These are phyloP conservation scores for Monosporascus sp. DNA, from an alignment of 2,329 filamentous ascomycete species.

Conservation along the genomic window DNA sequence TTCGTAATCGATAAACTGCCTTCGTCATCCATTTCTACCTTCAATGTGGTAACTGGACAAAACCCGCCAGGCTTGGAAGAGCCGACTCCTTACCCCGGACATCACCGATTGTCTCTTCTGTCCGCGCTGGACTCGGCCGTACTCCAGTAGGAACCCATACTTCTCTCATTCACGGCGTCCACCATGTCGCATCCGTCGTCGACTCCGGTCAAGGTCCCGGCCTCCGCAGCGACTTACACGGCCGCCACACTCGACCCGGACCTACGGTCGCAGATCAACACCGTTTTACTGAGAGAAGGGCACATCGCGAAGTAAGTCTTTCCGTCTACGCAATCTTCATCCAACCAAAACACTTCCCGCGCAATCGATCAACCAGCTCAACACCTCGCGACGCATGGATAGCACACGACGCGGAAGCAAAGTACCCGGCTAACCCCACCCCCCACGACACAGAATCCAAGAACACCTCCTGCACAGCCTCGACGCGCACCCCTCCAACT, in stretches of 20 bases:
- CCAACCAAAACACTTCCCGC: slow-evolving; percentile 1
- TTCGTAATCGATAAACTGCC: too few relatives aligned
- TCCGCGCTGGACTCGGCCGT: too few relatives aligned
- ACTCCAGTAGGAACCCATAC: background rate
- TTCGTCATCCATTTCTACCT: too few relatives aligned
- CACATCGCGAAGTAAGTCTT: slow-evolving; percentile 51
- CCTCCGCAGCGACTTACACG: slow-evolving; percentile 54
- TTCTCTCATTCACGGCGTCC: slow-evolving; percentile 1
- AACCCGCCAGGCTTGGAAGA: too few relatives aligned
- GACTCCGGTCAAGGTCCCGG: slow-evolving; percentile 56
- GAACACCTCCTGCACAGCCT: slow-evolving; percentile 58
- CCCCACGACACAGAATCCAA: slow-evolving; percentile 47
- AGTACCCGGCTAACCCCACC: slow-evolving; percentile 5
- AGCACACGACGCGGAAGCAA: background rate
- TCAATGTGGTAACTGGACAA: too few relatives aligned
- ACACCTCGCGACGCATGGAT: background rate
- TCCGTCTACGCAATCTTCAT: background rate
- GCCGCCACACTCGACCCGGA: slow-evolving; percentile 57
- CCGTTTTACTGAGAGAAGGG: slow-evolving; percentile 51
- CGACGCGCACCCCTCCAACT: slow-evolving; percentile 54
- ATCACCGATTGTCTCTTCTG: too few relatives aligned
- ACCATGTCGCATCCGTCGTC: slow-evolving; percentile 43
- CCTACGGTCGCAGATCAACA: slow-evolving; percentile 58
- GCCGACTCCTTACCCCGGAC: too few relatives aligned
- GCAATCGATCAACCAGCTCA: slow-evolving; percentile 1